Evolutionary conservation across 306 rosid species (phyloP), one percentile per base, ranked within the genome.

Genomic region (Cucurbita ficifolia): DNA sequence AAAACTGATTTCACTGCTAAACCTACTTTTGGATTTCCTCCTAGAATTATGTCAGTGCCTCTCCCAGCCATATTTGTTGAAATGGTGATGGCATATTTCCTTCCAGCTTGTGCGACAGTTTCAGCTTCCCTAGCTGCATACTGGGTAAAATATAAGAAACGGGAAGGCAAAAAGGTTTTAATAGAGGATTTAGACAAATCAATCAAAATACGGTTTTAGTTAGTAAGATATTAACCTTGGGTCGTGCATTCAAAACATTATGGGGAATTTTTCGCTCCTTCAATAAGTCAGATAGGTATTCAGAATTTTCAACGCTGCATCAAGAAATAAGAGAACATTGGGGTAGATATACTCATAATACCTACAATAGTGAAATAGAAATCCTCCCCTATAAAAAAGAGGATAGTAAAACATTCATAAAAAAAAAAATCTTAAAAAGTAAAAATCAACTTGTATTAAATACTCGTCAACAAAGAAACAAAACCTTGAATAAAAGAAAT

Each of bases 61-160:
- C 98, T 88, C 78, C 98, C 98, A 77, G 98, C 98, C 97, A 94
- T 93, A 83, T 93, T 93, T 78, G 98, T 93, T 57, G 98, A 93
- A 81, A 93, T 83, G 79, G 97, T 93, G 78, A 93, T 94, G 82
- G 97, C 97, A 80, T 85, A 77, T 85, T 94, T 94, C 75, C 86
- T 83, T 72, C 98, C 96, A 80, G 98, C 98, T 82, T 94, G 98
- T 42, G 96, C 98, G 81, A 94, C 95, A 83, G 79, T 81, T 79
- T 94, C 89, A 76, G 98, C 98, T 84, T 94, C 98, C 87, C 86
- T 89, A 46, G 88, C 98, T 73, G 97, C 98, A 82, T 94, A 94
- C 98, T 94, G 88, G 42, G 80, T 53, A 50, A 54, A 74, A 65
- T 42, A 18, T 59, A 45, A 38, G 59, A 57, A 50, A 22, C 46